These are phyloP conservation scores for Abrus pulchellus DNA, from an alignment of 306 rosid genomes.

Conservation along the genomic window DNA sequence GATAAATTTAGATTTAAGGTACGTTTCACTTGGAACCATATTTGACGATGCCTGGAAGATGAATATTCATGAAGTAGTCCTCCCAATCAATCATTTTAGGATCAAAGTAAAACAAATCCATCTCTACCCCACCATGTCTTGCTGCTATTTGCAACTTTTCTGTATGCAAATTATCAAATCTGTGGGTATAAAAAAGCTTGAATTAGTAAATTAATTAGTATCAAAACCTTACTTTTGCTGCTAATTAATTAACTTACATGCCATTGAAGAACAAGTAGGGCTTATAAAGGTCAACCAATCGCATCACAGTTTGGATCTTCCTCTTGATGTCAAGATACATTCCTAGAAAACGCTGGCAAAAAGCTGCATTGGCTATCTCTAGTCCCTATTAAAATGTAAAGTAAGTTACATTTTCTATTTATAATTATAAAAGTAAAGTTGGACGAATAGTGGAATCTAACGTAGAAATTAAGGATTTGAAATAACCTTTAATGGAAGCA, in stretches of 20 bases:
- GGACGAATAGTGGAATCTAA: background rate
- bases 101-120: conserved; percentile 70
- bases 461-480: background rate
- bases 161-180: conserved; percentile 76
- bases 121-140: conserved; percentile 54
- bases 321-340: conserved; percentile 52
- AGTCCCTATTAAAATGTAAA: conserved; percentile 58
- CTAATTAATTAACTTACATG: conserved; percentile 57
- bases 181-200: conserved; percentile 36
- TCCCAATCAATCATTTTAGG: conserved; percentile 74
- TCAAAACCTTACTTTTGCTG: background rate
- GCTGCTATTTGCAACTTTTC: conserved; percentile 68
- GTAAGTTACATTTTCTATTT: background rate
- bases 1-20: background rate
- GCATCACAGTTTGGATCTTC: conserved; percentile 67
- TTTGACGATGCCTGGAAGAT: conserved; percentile 73
- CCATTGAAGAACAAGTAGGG: conserved; percentile 83
- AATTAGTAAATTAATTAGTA: background rate
- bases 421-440: background rate
- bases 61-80: conserved; percentile 68
- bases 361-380: conserved; percentile 61
- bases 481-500: conserved; percentile 69
- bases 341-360: conserved; percentile 67
- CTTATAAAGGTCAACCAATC: conserved; percentile 72
- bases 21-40: conserved; percentile 60